Evolutionary conservation across 495 filamentous ascomycete genomes (phyloP).

Genomic region (Lasiosphaeria ovina): DNA sequence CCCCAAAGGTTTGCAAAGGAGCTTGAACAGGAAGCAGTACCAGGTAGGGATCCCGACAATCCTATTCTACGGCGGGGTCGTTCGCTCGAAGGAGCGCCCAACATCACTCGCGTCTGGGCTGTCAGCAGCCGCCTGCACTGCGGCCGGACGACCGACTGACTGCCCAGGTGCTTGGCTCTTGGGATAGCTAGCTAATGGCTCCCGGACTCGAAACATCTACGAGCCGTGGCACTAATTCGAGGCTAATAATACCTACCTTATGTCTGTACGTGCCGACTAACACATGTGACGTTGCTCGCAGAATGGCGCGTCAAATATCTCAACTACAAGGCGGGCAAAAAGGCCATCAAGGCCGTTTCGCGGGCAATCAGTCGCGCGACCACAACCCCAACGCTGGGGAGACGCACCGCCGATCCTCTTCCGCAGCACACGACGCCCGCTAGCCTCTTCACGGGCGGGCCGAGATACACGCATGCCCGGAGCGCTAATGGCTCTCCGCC

Average conservation of each 20-base stretch:
- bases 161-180: too few relatives aligned
- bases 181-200: too few relatives aligned
- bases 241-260: too few relatives aligned
- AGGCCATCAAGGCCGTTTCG: constrained; percentile 79
- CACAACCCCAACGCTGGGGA: constrained; percentile 44
- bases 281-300: constrained; percentile 11
- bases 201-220: not conserved
- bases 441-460: constrained; percentile 15
- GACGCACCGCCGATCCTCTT: constrained; percentile 21
- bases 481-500: constrained; percentile 2
- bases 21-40: constrained; percentile 80
- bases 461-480: constrained; percentile 18
- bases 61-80: not conserved
- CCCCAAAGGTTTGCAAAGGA: constrained; percentile 61
- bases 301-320: constrained; percentile 93
- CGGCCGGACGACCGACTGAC: too few relatives aligned
- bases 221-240: not conserved
- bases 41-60: constrained; percentile 43
- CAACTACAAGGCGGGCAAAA: constrained; percentile 91
- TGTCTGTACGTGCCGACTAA: not conserved
- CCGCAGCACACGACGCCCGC: constrained; percentile 20
- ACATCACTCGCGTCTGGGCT: too few relatives aligned
- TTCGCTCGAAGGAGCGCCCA: too few relatives aligned
- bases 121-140: too few relatives aligned
- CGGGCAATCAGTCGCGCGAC: constrained; percentile 66